Evolutionary conservation across 2,329 filamentous ascomycete genomes (phyloP), one percentile per base, ranked within the genome.

Genomic region (Fusarium sp.): DNA sequence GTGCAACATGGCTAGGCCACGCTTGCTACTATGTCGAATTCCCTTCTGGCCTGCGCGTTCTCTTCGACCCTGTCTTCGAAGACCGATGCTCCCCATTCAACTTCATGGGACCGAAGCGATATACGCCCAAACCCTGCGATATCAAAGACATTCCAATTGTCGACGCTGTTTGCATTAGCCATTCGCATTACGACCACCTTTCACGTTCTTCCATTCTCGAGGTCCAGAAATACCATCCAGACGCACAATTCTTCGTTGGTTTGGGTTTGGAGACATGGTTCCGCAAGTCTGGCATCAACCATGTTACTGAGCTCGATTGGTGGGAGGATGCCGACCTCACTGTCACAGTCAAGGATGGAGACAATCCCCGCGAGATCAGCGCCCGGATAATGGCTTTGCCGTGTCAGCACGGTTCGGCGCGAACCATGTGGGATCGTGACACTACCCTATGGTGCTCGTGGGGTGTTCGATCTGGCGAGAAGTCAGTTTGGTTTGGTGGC

Each of bases 1-100:
- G 95, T 60, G 94, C 95, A 38, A 98, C 96, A 44, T 98, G 96
- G 96, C 90, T 98, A 5, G 96, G 96, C 40, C 96, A 98, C 81
- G 95, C 96, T 7, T 97, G 95, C 85, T 97, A 95, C 85, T 95
- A 94, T 78, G 90, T 97, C 75, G 96, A 98, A 82, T 98, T 95
- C 78, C 94, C 95, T 4, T 88, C 89, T 19, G 96, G 96, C 2
- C 86, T 98, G 60, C 91, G 96, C 61, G 94, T 97, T 7, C 89
- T 98, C 7, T 98, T 97, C 81, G 96, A 98, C 79, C 96, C 96
- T 3, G 95, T 98, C 38, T 97, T 98, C 75, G 94, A 96, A 80
- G 90, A 94, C 71, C 91, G 94, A 76, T 98, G 96, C 83, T 91
- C 92, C 35, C 96, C 96, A 0, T 86, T 96, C 75, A 87, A 86